Evolutionary conservation across 139 green algal genomes (phyloP).

Genomic region (Protoeuglena noctilucae): DNA sequence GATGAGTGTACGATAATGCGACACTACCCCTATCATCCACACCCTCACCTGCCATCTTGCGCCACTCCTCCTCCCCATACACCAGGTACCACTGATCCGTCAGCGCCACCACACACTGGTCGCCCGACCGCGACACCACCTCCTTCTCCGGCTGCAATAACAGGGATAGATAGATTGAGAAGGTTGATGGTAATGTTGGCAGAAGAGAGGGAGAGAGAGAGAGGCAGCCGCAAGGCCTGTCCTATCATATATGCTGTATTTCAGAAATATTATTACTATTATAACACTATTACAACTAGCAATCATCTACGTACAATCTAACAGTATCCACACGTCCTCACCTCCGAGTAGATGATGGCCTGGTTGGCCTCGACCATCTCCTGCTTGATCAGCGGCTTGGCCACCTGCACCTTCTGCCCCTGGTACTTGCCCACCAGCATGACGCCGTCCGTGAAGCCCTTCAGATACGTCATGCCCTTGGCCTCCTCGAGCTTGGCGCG

Average conservation of each 20-base stretch:
- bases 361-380: constrained; percentile 59
- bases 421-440: constrained; percentile 70
- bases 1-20: too few species aligned
- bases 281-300: too few species aligned
- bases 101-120: constrained; percentile 93
- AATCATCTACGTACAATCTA: too few species aligned
- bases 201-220: too few species aligned
- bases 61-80: constrained; percentile 81
- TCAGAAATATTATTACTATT: too few species aligned
- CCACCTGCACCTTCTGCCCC: constrained; percentile 74
- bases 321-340: too few species aligned
- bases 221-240: too few species aligned
- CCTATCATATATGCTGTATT: too few species aligned
- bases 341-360: constrained; percentile 76
- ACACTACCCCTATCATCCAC: too few species aligned
- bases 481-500: constrained; percentile 86
- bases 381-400: constrained; percentile 70
- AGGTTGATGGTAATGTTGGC: too few species aligned
- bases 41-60: too few species aligned
- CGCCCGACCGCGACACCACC: constrained; percentile 75
- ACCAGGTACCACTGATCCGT: constrained; percentile 96
- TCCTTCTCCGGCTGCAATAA: constrained; percentile 33
- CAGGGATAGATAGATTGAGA: too few species aligned
- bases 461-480: constrained; percentile 88
- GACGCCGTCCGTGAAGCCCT: constrained; percentile 92